A percentile compares a stretch with the other conserved stretches of the same genome.
These are phyloP conservation scores for Hanseniaspora pseudoguilliermondii DNA, from an alignment of 805 yeast species.

Conservation along the genomic window DNA sequence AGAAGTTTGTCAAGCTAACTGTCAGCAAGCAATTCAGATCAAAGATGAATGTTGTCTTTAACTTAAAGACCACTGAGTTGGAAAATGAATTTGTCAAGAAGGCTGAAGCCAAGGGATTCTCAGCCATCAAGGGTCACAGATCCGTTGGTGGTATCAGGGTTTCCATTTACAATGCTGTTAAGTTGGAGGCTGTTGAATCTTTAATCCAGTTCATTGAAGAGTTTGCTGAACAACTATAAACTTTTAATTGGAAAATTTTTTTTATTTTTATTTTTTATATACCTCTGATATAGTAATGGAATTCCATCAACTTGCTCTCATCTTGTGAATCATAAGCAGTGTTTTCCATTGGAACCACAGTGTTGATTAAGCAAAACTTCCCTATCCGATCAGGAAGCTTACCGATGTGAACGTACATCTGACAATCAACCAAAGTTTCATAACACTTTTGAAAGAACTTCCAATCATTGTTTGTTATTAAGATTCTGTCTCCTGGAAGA, in stretches of 20 bases:
- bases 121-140: slow-evolving; percentile 89
- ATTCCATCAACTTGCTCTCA: slow-evolving; percentile 4
- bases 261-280: no score
- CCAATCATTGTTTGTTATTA: slow-evolving; percentile 11
- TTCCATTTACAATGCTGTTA: slow-evolving; percentile 80
- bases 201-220: slow-evolving; percentile 45
- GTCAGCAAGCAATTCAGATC: slow-evolving; percentile 59
- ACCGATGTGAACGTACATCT: slow-evolving; percentile 7
- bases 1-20: slow-evolving; percentile 44
- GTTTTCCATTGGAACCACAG: slow-evolving; percentile 6
- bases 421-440: slow-evolving; percentile 4
- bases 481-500: neutral
- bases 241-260: no score
- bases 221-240: slow-evolving; percentile 39
- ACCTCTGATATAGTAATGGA: slow-evolving; percentile 1
- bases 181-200: slow-evolving; percentile 43
- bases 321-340: neutral
- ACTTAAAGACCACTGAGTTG: slow-evolving; percentile 46
- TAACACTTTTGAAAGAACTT: slow-evolving; percentile 10
- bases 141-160: slow-evolving; percentile 96
- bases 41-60: slow-evolving; percentile 88
- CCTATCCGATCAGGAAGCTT: slow-evolving; percentile 1
- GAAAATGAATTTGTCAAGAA: slow-evolving; percentile 59
- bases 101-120: slow-evolving; percentile 47
- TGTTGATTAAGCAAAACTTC: slow-evolving; percentile 6